phyloP scores from a whole-genome alignment of 1,139 yeast species.

The Hanseniaspora sp. region DNA sequence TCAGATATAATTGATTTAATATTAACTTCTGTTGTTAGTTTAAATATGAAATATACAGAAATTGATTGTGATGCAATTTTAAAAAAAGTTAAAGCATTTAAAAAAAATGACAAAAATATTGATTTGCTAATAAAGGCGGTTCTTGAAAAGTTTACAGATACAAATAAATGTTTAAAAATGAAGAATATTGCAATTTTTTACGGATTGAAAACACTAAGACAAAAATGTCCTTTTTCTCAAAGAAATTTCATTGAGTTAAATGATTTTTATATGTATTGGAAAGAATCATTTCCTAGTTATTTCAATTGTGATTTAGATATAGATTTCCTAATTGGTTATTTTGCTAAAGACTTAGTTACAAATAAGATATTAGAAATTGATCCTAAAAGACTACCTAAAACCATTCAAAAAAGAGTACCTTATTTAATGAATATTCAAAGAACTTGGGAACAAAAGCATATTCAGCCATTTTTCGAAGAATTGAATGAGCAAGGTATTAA shows the following conservation, averaged over 20 bases:
- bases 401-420: constrained; percentile 45
- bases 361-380: constrained; percentile 43
- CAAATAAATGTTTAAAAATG: background rate
- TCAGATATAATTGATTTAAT: constrained; percentile 33
- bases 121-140: constrained; percentile 20
- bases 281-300: constrained; percentile 53
- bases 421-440: constrained; percentile 50
- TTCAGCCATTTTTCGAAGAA: constrained; percentile 55
- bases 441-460: constrained; percentile 63
- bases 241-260: constrained; percentile 29
- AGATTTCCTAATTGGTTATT: constrained; percentile 44
- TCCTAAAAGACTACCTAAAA: constrained; percentile 37
- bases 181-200: constrained; percentile 43
- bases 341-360: constrained; percentile 30
- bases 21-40: constrained; percentile 42
- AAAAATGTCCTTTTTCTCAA: constrained; percentile 25
- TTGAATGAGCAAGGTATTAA: constrained; percentile 48
- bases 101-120: constrained; percentile 23
- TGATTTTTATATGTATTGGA: constrained; percentile 54
- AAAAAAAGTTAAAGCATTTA: constrained; percentile 25
- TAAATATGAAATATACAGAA: constrained; percentile 27
- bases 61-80: constrained; percentile 29
- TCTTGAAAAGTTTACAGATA: constrained; percentile 24
- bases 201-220: constrained; percentile 44
- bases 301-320: constrained; percentile 48